phyloP scores from a whole-genome alignment of 2,329 filamentous ascomycete genomes.

The Orbilia quercus region DNA sequence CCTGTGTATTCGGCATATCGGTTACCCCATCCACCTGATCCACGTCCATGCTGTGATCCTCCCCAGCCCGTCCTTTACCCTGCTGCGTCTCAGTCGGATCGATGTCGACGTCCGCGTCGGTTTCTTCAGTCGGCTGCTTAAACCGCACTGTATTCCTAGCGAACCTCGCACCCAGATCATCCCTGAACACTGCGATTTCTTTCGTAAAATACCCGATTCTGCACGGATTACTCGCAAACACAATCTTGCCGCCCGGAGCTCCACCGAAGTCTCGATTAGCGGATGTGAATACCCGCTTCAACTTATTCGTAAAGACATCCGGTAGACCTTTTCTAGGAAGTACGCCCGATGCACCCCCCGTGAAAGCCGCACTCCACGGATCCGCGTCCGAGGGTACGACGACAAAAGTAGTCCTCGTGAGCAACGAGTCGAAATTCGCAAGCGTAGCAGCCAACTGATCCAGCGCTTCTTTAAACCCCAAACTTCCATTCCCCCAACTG shows the following conservation, averaged over 20 bases:
- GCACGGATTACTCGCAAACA: constrained; percentile 90
- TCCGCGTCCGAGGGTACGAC: constrained; percentile 98
- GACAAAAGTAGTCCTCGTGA: constrained; percentile 83
- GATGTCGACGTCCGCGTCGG: constrained; percentile 33
- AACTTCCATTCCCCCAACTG: constrained; percentile 74
- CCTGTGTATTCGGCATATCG: constrained; percentile 38
- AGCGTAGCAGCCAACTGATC: constrained; percentile 85
- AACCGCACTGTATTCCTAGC: constrained; percentile 80
- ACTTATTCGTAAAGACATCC: constrained; percentile 86
- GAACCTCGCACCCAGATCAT: constrained; percentile 84
- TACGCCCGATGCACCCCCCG: constrained; percentile 76
- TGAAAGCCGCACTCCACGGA: constrained; percentile 91
- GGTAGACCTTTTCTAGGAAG: constrained; percentile 79
- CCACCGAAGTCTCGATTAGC: constrained; percentile 72
- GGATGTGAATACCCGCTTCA: constrained; percentile 81
- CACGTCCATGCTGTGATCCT: constrained; percentile 66
- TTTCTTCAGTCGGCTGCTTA: constrained; percentile 63
- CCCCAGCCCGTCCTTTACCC: constrained; percentile 58
- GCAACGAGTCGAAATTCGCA: constrained; percentile 82
- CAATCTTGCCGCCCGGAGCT: constrained; percentile 74
- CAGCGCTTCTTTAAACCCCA: constrained; percentile 97
- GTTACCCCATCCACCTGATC: constrained; percentile 61
- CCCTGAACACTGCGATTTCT: constrained; percentile 86
- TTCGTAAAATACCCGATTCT: constrained; percentile 85
- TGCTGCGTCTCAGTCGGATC: constrained; percentile 39